Conservation (phyloP, 192 early-diverging fungal species). For the Chytriomyces sp. region DNA sequence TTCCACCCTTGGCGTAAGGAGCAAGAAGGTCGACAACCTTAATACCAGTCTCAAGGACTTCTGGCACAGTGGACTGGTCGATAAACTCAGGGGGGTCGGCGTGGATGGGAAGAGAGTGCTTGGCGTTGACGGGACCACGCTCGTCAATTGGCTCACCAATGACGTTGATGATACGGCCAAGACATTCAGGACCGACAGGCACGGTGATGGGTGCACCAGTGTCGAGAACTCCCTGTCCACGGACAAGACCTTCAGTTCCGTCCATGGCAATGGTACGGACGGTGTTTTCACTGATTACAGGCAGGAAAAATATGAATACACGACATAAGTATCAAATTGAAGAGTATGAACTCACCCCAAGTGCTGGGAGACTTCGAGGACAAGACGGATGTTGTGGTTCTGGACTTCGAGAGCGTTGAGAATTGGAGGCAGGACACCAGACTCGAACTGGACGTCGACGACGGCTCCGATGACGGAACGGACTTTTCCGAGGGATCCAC, state of each 20-base stretch:
- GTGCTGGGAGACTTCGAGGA: conserved; percentile 94
- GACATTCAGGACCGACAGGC: conserved; percentile 90
- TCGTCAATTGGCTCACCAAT: conserved; percentile 98
- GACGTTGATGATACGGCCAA: conserved; percentile 98
- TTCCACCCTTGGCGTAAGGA: conserved; percentile 92
- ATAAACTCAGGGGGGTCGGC: conserved; percentile 90
- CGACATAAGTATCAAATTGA: conserved; percentile 17
- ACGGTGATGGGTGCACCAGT: conserved; percentile 90
- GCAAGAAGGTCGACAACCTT: conserved; percentile 97
- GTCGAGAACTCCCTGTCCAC: conserved; percentile 91
- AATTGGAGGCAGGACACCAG: conserved; percentile 86
- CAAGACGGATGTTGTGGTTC: conserved; percentile 77
- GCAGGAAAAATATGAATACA: conserved; percentile 31
- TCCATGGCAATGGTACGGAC: conserved; percentile 99
- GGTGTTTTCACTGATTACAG: conserved; percentile 75
- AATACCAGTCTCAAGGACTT: conserved; percentile 95
- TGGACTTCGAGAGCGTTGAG: conserved; percentile 94
- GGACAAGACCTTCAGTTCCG: conserved; percentile 94
- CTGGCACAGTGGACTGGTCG: conserved; percentile 91
- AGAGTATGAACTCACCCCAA: conserved; percentile 64
- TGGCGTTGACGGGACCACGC: conserved; percentile 91
- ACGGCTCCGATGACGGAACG: conserved; percentile 96
- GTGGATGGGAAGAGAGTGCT: conserved; percentile 86
- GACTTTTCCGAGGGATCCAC: conserved; percentile 68
- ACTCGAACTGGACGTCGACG: conserved; percentile 94